phyloP scores from a whole-genome alignment of 768 basidiomycete genomes.

The Boletales sp. region DNA sequence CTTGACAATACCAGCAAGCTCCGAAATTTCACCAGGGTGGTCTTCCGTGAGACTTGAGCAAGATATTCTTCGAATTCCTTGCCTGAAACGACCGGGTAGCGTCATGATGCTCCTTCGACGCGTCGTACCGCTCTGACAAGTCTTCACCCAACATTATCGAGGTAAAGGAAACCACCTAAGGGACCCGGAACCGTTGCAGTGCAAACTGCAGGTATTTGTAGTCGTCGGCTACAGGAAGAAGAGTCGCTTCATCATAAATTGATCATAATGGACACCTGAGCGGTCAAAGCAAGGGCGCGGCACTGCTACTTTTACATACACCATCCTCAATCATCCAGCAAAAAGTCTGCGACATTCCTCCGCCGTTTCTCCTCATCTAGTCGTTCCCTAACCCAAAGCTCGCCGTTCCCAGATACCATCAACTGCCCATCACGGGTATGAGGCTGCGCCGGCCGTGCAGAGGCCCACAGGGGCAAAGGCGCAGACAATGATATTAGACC shows the following conservation, averaged over 20 bases:
- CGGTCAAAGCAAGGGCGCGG: neutral
- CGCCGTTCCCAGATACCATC: constrained; percentile 10
- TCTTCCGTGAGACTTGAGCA: constrained; percentile 80
- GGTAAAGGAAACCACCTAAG: neutral
- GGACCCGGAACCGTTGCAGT: neutral
- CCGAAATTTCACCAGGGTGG: constrained; percentile 64
- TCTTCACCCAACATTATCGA: constrained; percentile 28
- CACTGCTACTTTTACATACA: neutral
- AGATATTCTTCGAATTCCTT: constrained; percentile 58
- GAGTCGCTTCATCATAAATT: constrained; percentile 4
- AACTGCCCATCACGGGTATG: constrained; percentile 1
- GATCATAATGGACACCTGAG: neutral
- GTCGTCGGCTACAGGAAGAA: constrained; percentile 25
- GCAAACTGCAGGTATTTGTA: constrained; percentile 23
- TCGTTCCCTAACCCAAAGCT: constrained; percentile 31
- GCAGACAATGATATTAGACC: constrained; percentile 12
- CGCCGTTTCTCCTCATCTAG: constrained; percentile 36
- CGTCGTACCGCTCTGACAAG: constrained; percentile 15
- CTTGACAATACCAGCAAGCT: constrained; percentile 1
- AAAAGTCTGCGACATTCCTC: constrained; percentile 35
- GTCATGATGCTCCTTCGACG: constrained; percentile 15
- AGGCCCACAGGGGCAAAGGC: constrained; percentile 34
- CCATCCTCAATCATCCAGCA: constrained; percentile 28
- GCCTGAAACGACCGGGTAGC: constrained; percentile 22
- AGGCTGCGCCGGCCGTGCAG: constrained; percentile 1